Conservation (phyloP, 495 filamentous ascomycete genomes). For the Penicillium mononematosum region DNA sequence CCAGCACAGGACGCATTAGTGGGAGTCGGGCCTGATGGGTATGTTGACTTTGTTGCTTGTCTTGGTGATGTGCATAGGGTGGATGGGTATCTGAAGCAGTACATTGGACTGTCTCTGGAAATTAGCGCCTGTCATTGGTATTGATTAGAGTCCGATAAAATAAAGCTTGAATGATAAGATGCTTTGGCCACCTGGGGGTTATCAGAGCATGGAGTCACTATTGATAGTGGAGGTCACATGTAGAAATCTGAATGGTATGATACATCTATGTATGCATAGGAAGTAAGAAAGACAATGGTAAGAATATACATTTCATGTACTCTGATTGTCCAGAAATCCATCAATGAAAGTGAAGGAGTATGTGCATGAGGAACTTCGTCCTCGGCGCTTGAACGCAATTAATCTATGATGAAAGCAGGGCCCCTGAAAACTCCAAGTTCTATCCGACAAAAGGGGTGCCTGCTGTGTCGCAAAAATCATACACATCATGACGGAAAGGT, state of each 20-base stretch:
- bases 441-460: neutral
- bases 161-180: neutral
- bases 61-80: slow-evolving; percentile 7
- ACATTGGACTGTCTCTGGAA: neutral
- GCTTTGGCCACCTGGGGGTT: neutral
- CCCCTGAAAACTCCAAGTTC: slow-evolving; percentile 9
- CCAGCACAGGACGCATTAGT: slow-evolving; percentile 58
- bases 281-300: neutral
- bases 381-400: slow-evolving; percentile 14
- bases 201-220: neutral
- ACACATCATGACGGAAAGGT: neutral
- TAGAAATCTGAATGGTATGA: neutral
- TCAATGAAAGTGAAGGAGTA: neutral
- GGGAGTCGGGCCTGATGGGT: slow-evolving; percentile 62
- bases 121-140: neutral
- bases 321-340: neutral
- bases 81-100: slow-evolving; percentile 9
- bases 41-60: slow-evolving; percentile 50
- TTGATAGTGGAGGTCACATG: neutral
- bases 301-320: neutral
- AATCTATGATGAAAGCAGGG: neutral
- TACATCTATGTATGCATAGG: neutral
- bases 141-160: no score
- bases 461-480: neutral
- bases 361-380: neutral